phyloP scores from a whole-genome alignment of 805 yeast genomes.

The Huiozyma naganishii region DNA sequence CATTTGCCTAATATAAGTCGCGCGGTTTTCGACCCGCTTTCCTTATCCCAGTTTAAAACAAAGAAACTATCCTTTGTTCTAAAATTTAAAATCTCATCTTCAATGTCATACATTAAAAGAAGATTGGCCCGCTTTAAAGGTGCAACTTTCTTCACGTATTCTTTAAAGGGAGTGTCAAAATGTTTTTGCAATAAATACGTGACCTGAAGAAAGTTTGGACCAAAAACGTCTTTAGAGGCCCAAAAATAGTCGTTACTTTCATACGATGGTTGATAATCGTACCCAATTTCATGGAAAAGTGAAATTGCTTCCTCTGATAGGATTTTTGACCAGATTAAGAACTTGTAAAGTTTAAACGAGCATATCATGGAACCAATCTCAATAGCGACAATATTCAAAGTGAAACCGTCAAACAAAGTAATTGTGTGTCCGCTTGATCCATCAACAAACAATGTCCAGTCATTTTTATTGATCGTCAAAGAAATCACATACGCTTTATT shows the following conservation, averaged over 20 bases:
- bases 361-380: conserved; percentile 27
- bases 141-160: not conserved
- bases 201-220: conserved; percentile 1
- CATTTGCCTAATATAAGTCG: conserved; percentile 8
- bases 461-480: conserved; percentile 6
- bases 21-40: conserved; percentile 4
- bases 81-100: conserved; percentile 7
- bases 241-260: not conserved
- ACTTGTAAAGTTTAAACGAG: conserved; percentile 20
- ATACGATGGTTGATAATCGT: not conserved
- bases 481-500: conserved; percentile 13
- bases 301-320: conserved; percentile 2
- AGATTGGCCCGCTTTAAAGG: conserved; percentile 1
- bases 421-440: conserved; percentile 15
- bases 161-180: not conserved
- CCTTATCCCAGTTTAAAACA: no score
- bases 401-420: conserved; percentile 9
- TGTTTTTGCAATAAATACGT: not conserved
- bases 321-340: conserved; percentile 8
- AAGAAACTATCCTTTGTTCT: conserved; percentile 1
- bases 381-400: conserved; percentile 9
- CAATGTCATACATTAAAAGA: conserved; percentile 3
- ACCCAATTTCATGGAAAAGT: not conserved
- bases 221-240: not conserved
- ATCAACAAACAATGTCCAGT: conserved; percentile 16